Conservation (phyloP, 2,329 filamentous ascomycete species). For the Fusarium sp. region DNA sequence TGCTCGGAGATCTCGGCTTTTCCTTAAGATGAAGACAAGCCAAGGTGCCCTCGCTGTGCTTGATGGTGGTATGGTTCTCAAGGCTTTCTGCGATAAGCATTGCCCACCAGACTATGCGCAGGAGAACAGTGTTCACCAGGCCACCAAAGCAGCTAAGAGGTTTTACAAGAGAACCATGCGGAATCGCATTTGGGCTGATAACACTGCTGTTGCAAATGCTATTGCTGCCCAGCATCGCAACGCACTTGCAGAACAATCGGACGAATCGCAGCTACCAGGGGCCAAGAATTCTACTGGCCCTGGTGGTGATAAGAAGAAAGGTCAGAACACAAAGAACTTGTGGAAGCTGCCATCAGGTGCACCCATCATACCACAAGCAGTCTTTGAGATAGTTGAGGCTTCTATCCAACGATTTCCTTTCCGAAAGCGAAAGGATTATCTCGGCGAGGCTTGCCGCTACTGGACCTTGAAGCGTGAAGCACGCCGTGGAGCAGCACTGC, state of each 20-base stretch:
- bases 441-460: slow-evolving; percentile 93
- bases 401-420: slow-evolving; percentile 83
- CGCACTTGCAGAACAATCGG: slow-evolving; percentile 74
- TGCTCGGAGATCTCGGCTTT: slow-evolving; percentile 86
- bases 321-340: slow-evolving; percentile 51
- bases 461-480: slow-evolving; percentile 98
- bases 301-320: slow-evolving; percentile 80
- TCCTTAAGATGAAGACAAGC: slow-evolving; percentile 95
- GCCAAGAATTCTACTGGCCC: slow-evolving; percentile 81
- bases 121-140: slow-evolving; percentile 84
- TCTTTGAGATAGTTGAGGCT: slow-evolving; percentile 86
- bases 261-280: slow-evolving; percentile 85
- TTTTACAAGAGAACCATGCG: slow-evolving; percentile 93
- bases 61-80: slow-evolving; percentile 82
- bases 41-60: slow-evolving; percentile 82
- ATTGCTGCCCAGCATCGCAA: slow-evolving; percentile 78
- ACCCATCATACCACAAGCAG: slow-evolving; percentile 89
- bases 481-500: slow-evolving; percentile 85
- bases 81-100: slow-evolving; percentile 96
- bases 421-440: slow-evolving; percentile 89
- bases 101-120: slow-evolving; percentile 88
- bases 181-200: slow-evolving; percentile 91
- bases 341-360: slow-evolving; percentile 97
- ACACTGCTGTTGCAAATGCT: slow-evolving; percentile 82
- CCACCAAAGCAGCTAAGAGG: slow-evolving; percentile 83